phyloP scores from a whole-genome alignment of 2,329 filamentous ascomycete genomes.

The Phialophora tarda region DNA sequence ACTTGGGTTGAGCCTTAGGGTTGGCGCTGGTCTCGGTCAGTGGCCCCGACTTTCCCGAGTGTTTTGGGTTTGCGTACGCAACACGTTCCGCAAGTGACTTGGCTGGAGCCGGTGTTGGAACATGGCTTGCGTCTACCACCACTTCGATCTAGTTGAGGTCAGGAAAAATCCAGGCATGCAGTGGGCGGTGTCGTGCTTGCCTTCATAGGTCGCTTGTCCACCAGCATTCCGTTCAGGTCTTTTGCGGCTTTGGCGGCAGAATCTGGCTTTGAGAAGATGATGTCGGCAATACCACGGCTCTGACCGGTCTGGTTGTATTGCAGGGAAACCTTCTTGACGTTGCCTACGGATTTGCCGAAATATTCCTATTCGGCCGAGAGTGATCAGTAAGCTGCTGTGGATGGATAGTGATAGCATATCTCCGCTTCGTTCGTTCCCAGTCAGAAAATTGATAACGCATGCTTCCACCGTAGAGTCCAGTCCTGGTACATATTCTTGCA shows the following conservation, averaged over 20 bases:
- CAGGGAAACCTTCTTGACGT: slow-evolving; percentile 88
- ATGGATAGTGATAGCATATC: slow-evolving; percentile 32
- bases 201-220: slow-evolving; percentile 91
- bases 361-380: slow-evolving; percentile 80
- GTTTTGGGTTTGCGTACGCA: slow-evolving; percentile 60
- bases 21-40: slow-evolving; percentile 41
- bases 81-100: slow-evolving; percentile 84
- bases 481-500: slow-evolving; percentile 32
- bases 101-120: slow-evolving; percentile 70
- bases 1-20: slow-evolving; percentile 77
- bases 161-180: slow-evolving; percentile 24
- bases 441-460: slow-evolving; percentile 27
- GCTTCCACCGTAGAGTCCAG: slow-evolving; percentile 29
- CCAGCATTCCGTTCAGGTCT: slow-evolving; percentile 83
- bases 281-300: slow-evolving; percentile 89
- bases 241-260: slow-evolving; percentile 84
- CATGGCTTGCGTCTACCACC: slow-evolving; percentile 76
- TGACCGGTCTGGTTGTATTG: slow-evolving; percentile 91
- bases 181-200: slow-evolving; percentile 54
- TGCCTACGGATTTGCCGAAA: slow-evolving; percentile 83
- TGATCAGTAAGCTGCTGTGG: slow-evolving; percentile 51
- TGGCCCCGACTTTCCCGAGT: slow-evolving; percentile 26
- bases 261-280: slow-evolving; percentile 80
- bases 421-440: slow-evolving; percentile 28
- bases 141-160: slow-evolving; percentile 75